These are phyloP conservation scores for Hippophae tibetana DNA, from an alignment of 306 rosid genomes.

Conservation along the genomic window DNA sequence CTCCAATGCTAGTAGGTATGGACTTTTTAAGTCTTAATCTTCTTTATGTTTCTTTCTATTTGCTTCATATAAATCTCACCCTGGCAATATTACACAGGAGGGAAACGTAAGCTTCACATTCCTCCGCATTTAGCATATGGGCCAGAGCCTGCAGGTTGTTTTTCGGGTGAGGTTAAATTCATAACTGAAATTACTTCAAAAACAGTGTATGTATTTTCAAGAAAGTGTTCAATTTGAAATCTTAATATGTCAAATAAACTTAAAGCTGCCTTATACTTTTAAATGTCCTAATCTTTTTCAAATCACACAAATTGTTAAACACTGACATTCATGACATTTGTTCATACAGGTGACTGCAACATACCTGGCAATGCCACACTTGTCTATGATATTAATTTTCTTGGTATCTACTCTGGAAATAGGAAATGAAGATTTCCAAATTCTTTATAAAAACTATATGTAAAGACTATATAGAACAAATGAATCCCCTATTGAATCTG, in stretches of 20 bases:
- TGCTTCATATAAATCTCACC: conserved; percentile 1
- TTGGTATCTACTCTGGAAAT: conserved; percentile 75
- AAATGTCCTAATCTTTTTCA: no score
- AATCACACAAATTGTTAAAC: no score
- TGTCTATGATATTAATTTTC: conserved; percentile 61
- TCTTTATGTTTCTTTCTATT: conserved; percentile 8
- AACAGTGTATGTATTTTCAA: no score
- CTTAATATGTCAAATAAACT: no score
- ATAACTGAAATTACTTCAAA: conserved; percentile 1
- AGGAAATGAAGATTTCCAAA: conserved; percentile 31
- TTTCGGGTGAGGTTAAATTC: conserved; percentile 49
- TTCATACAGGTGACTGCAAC: conserved; percentile 80
- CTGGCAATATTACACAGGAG: conserved; percentile 42
- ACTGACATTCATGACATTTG: no score
- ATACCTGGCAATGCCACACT: conserved; percentile 89
- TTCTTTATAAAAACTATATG: conserved; percentile 10
- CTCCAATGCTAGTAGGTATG: conserved; percentile 90
- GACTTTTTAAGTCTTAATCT: not conserved
- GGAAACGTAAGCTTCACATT: conserved; percentile 71
- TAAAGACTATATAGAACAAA: not conserved
- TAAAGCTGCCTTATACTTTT: no score
- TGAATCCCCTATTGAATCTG: no score
- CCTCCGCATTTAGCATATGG: conserved; percentile 92
- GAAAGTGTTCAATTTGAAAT: no score
- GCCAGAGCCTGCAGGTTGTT: conserved; percentile 97